phyloP scores from a whole-genome alignment of 306 rosid genomes.

The Elaeagnus macrophylla region DNA sequence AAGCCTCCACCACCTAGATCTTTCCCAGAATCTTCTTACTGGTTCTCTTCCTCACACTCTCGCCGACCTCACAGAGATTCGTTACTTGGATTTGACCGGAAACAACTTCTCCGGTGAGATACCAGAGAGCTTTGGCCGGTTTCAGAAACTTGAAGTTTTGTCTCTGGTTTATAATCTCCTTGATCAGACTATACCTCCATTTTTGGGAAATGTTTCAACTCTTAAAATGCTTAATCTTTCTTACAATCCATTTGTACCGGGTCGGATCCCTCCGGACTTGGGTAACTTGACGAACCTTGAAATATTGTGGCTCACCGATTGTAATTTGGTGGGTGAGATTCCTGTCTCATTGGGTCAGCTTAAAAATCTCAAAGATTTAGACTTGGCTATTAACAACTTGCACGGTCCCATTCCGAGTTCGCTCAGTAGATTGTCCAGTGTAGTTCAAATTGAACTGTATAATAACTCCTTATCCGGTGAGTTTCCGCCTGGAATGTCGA shows the following conservation, averaged over 20 bases:
- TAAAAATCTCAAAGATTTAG: constrained; percentile 40
- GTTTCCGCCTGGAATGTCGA: constrained; percentile 55
- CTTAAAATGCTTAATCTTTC: constrained; percentile 72
- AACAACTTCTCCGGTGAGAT: constrained; percentile 76
- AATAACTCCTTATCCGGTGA: constrained; percentile 64
- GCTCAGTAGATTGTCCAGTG: constrained; percentile 31
- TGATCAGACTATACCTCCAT: constrained; percentile 41
- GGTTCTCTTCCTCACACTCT: constrained; percentile 53
- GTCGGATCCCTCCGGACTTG: constrained; percentile 52
- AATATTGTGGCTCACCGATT: constrained; percentile 56
- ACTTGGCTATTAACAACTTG: constrained; percentile 51
- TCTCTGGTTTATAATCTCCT: constrained; percentile 59
- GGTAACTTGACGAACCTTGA: constrained; percentile 58
- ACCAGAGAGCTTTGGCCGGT: constrained; percentile 42
- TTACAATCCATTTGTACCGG: constrained; percentile 57
- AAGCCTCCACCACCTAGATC: constrained; percentile 50
- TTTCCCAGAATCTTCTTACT: constrained; percentile 72
- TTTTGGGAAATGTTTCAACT: constrained; percentile 45
- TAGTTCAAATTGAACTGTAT: constrained; percentile 68
- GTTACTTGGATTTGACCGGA: constrained; percentile 56
- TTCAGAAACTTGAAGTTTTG: constrained; percentile 53
- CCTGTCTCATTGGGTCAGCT: constrained; percentile 58
- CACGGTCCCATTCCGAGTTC: constrained; percentile 52
- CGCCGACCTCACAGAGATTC: constrained; percentile 39
- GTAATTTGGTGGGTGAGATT: constrained; percentile 58